These are phyloP conservation scores for Pontederia crassipes DNA, from an alignment of 176 grass and related monocot genomes.

Conservation along the genomic window DNA sequence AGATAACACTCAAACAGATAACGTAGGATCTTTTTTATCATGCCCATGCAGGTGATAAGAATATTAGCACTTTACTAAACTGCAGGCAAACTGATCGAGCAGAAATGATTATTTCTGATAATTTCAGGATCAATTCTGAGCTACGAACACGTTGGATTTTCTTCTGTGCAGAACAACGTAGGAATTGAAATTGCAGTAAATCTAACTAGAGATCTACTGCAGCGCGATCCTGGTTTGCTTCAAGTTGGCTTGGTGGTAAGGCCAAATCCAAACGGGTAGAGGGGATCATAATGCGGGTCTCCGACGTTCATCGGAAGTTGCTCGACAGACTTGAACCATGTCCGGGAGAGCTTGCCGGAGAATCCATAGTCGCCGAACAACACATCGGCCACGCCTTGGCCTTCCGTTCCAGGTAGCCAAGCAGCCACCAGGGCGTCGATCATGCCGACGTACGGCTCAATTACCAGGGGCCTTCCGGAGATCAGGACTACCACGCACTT, in stretches of 20 bases:
- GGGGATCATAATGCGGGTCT: conserved; percentile 65
- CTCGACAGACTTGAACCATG: conserved; percentile 74
- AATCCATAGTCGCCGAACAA: conserved; percentile 81
- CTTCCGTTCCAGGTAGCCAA: conserved; percentile 84
- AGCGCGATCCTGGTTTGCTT: too few species aligned
- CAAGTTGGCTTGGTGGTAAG: conserved; percentile 41
- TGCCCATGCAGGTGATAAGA: too few species aligned
- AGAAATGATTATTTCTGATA: too few species aligned
- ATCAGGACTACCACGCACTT: conserved; percentile 69
- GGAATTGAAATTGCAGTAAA: not conserved
- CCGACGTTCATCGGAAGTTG: conserved; percentile 84
- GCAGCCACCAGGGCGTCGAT: conserved; percentile 85
- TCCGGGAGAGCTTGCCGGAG: conserved; percentile 51
- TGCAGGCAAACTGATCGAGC: too few species aligned
- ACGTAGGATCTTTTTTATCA: too few species aligned
- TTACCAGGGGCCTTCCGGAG: conserved; percentile 67
- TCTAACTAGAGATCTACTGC: not conserved
- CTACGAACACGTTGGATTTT: too few species aligned
- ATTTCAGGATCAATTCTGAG: too few species aligned
- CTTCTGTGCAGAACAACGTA: too few species aligned
- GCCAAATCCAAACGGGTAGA: conserved; percentile 74
- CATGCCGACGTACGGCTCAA: conserved; percentile 54
- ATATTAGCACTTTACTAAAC: too few species aligned
- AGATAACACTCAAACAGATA: too few species aligned
- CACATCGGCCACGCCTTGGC: conserved; percentile 74